Evolutionary conservation across 495 filamentous ascomycete genomes (phyloP).

Genomic region (Geopyxis carbonaria): DNA sequence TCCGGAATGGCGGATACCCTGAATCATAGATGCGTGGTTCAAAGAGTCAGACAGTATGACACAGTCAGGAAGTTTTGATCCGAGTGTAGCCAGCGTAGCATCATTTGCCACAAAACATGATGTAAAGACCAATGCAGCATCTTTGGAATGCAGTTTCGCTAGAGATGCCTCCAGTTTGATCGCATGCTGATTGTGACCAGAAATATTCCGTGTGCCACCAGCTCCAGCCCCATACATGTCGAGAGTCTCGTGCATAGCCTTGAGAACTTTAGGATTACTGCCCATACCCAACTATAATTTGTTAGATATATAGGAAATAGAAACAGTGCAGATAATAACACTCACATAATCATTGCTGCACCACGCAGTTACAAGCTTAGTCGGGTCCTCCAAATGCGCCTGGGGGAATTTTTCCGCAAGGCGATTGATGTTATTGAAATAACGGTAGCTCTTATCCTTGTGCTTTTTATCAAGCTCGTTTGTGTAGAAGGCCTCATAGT

Average conservation of each 20-base stretch:
- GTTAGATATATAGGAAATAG: background rate
- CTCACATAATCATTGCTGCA: constrained; percentile 83
- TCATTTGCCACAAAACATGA: constrained; percentile 98
- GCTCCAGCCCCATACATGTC: constrained; percentile 92
- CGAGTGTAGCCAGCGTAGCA: constrained; percentile 87
- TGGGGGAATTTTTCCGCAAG: constrained; percentile 90
- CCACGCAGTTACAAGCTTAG: constrained; percentile 93
- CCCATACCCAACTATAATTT: constrained; percentile 62
- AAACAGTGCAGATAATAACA: background rate
- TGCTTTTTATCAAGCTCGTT: constrained; percentile 91
- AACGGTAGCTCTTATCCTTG: constrained; percentile 98
- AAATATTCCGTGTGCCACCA: constrained; percentile 92
- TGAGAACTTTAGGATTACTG: constrained; percentile 68
- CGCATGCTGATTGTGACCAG: constrained; percentile 91
- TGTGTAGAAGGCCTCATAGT: constrained; percentile 83
- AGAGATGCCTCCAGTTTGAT: constrained; percentile 67
- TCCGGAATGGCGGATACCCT: constrained; percentile 92
- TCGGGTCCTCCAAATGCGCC: constrained; percentile 69
- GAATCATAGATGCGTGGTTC: constrained; percentile 98
- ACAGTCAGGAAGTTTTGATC: constrained; percentile 88
- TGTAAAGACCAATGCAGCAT: constrained; percentile 80
- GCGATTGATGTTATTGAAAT: constrained; percentile 99
- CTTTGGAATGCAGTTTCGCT: constrained; percentile 77
- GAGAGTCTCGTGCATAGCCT: constrained; percentile 83
- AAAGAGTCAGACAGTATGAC: constrained; percentile 89